phyloP scores from a whole-genome alignment of 75 land plant genomes.

The Pinus tabuliformis region DNA sequence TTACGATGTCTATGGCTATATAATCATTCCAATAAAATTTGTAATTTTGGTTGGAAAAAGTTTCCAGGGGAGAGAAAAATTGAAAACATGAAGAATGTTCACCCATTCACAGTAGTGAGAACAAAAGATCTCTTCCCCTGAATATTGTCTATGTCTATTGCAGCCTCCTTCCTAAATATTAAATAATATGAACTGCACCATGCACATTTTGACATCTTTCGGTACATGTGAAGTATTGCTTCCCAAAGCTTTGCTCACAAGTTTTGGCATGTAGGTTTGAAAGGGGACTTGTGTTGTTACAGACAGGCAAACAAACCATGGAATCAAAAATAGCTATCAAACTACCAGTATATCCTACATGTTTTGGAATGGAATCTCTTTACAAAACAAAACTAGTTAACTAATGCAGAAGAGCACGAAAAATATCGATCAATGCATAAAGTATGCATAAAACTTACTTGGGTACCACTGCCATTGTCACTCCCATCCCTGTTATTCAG shows the following conservation, averaged over 20 bases:
- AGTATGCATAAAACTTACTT: conserved; percentile 40
- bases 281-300: not conserved
- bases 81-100: not conserved
- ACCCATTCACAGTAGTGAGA: not conserved
- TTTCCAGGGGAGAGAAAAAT: not conserved
- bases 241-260: not conserved
- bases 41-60: not conserved
- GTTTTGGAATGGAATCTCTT: no score
- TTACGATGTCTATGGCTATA: not conserved
- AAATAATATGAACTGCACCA: not conserved
- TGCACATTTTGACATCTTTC: not conserved
- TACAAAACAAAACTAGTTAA: not conserved
- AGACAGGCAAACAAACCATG: not conserved
- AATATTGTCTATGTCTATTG: not conserved
- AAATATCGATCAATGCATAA: not conserved
- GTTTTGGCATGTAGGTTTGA: not conserved
- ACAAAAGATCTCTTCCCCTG: not conserved
- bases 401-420: not conserved
- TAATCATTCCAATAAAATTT: not conserved
- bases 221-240: not conserved
- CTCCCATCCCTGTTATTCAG: conserved; percentile 72
- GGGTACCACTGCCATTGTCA: conserved; percentile 93
- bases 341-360: no score
- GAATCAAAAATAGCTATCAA: not conserved
- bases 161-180: conserved; percentile 13